A percentile compares a stretch with the other conserved stretches of the same genome.
Conservation (phyloP, 2,329 filamentous ascomycete species). For the Pseudogymnoascus sp. region DNA sequence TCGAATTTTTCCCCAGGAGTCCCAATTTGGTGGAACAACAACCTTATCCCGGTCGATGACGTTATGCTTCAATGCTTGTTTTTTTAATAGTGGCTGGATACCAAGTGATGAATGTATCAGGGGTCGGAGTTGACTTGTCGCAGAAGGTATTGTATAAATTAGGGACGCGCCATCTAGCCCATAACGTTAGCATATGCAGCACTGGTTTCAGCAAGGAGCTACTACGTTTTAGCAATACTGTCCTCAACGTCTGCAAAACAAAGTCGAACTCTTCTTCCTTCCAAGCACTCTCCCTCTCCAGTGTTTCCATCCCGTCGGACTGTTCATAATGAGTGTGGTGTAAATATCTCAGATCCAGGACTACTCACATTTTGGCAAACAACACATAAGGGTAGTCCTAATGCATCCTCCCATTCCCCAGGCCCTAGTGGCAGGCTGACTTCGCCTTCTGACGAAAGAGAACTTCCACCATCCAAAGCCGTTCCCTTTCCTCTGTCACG, state of each 20-base stretch:
- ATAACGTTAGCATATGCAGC: conserved; percentile 11
- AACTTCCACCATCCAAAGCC: conserved; percentile 52
- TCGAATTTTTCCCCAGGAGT: conserved; percentile 95
- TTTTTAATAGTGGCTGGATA: conserved; percentile 75
- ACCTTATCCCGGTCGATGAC: conserved; percentile 93
- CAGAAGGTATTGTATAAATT: conserved; percentile 74
- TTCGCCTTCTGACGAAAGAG: conserved; percentile 56
- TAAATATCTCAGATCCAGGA: neutral
- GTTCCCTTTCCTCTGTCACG: conserved; percentile 66
- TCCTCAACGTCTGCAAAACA: conserved; percentile 86
- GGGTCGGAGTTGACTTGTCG: conserved; percentile 67
- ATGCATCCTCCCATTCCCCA: conserved; percentile 86
- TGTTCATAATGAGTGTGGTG: conserved; percentile 21
- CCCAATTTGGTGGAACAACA: conserved; percentile 92
- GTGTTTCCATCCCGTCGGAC: conserved; percentile 52
- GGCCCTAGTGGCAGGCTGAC: conserved; percentile 72
- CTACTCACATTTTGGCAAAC: conserved; percentile 83
- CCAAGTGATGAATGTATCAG: conserved; percentile 80
- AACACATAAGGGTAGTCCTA: conserved; percentile 81
- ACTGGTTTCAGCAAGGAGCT: neutral
- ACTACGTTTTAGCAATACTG: conserved; percentile 78
- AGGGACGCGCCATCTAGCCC: conserved; percentile 69
- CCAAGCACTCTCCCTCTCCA: conserved; percentile 88
- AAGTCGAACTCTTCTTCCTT: conserved; percentile 96
- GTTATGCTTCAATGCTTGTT: conserved; percentile 75